Evolutionary conservation across 2,329 filamentous ascomycete species (phyloP).

Genomic region (Stromatinia cepivora): DNA sequence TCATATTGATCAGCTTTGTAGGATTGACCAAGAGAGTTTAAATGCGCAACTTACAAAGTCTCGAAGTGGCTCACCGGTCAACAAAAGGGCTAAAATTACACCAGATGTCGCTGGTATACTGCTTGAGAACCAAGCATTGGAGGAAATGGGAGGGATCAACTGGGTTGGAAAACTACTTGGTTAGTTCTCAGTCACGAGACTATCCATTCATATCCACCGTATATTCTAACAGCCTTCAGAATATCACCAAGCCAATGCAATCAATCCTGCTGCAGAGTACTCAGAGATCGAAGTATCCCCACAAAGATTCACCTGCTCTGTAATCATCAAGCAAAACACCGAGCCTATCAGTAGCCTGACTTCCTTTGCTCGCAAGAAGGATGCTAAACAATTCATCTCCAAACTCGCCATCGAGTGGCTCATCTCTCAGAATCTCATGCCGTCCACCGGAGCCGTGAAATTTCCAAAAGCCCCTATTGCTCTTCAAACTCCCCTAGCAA

Average conservation of each 20-base stretch:
- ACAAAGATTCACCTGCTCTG: slow-evolving; percentile 9
- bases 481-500: slow-evolving; percentile 2
- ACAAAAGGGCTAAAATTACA: slow-evolving; percentile 27
- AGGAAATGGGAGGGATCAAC: slow-evolving; percentile 35
- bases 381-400: slow-evolving; percentile 39
- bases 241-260: slow-evolving; percentile 32
- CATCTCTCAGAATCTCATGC: slow-evolving; percentile 37
- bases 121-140: slow-evolving; percentile 28
- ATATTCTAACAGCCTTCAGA: slow-evolving; percentile 28
- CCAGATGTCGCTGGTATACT: slow-evolving; percentile 24
- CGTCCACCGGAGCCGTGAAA: slow-evolving; percentile 31
- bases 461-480: slow-evolving; percentile 32
- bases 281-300: background rate
- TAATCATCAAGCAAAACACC: background rate
- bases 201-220: background rate
- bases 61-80: background rate
- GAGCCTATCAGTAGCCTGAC: background rate
- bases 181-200: slow-evolving; percentile 21
- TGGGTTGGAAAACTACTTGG: slow-evolving; percentile 39
- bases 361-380: slow-evolving; percentile 34
- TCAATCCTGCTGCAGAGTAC: slow-evolving; percentile 10
- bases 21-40: background rate
- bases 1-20: background rate
- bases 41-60: background rate
- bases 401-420: slow-evolving; percentile 41